phyloP scores from a whole-genome alignment of 371 early-diverging fungal genomes.

The Gilbertella persicaria region DNA sequence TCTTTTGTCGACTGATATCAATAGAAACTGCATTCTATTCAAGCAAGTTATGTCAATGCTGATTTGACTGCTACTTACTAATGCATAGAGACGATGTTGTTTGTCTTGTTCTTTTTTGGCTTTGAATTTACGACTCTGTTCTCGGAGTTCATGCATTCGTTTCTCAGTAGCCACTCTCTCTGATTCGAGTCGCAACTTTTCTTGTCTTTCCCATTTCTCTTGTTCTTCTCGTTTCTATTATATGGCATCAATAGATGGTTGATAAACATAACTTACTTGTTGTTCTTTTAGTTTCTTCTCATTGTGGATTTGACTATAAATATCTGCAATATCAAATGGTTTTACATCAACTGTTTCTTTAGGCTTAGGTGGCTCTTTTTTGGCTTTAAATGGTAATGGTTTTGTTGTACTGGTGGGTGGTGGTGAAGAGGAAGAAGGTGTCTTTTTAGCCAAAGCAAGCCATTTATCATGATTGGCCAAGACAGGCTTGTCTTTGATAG shows the following conservation, averaged over 20 bases:
- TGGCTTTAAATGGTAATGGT: background rate
- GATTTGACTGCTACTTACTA: conserved; percentile 7
- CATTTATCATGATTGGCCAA: conserved; percentile 39
- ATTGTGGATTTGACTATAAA: conserved; percentile 31
- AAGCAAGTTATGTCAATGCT: no score
- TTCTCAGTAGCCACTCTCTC: conserved; percentile 14
- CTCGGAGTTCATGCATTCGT: conserved; percentile 14
- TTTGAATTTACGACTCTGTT: conserved; percentile 16
- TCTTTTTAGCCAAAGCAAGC: conserved; percentile 28
- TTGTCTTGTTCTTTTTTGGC: conserved; percentile 8
- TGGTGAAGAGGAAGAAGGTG: conserved; percentile 7
- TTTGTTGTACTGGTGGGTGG: background rate
- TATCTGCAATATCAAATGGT: conserved; percentile 30
- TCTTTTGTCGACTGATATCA: conserved; percentile 44
- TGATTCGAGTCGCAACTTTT: conserved; percentile 20
- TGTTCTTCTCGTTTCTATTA: conserved; percentile 28
- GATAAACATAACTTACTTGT: conserved; percentile 23
- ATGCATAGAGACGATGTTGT: conserved; percentile 3
- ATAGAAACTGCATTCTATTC: conserved; percentile 18
- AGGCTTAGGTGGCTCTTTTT: conserved; percentile 1
- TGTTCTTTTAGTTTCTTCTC: conserved; percentile 32
- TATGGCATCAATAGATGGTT: no score
- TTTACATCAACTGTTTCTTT: conserved; percentile 6
- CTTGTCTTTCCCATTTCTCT: conserved; percentile 19
- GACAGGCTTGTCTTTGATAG: conserved; percentile 9